Evolutionary conservation across 805 yeast genomes (phyloP).

Genomic region (Candida adriatica): DNA sequence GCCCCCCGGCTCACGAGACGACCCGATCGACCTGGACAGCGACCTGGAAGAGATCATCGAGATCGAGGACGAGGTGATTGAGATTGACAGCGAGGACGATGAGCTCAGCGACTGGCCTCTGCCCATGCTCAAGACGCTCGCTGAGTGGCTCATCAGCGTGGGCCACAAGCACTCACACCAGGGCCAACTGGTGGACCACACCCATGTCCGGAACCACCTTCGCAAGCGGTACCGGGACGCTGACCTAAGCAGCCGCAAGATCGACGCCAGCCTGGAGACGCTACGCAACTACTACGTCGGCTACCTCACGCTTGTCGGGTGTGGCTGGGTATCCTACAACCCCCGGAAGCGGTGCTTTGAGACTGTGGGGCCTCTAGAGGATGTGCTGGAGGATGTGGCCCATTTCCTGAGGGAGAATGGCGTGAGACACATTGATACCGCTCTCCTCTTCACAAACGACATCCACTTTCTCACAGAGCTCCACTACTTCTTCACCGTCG

Average conservation of each 20-base stretch:
- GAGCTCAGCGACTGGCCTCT: conserved; percentile 3
- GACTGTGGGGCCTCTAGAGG: neutral
- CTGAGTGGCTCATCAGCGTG: conserved; percentile 6
- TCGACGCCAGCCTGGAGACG: conserved; percentile 2
- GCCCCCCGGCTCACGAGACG: too few species aligned
- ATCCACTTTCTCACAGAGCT: conserved; percentile 6
- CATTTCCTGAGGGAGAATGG: conserved; percentile 1
- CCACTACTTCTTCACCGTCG: conserved; percentile 8
- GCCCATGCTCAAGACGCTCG: conserved; percentile 4
- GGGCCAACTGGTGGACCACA: too few species aligned
- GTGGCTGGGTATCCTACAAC: conserved; percentile 2
- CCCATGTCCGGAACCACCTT: conserved; percentile 1
- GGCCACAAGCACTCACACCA: conserved; percentile 4
- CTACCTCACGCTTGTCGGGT: conserved; percentile 3
- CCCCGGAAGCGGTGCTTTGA: neutral
- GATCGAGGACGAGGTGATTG: too few species aligned
- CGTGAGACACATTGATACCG: neutral
- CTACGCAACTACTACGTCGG: conserved; percentile 3
- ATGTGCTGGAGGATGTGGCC: neutral
- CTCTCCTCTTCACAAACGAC: conserved; percentile 3
- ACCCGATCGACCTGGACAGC: too few species aligned
- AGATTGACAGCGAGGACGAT: neutral
- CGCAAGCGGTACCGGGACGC: conserved; percentile 1
- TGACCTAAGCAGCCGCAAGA: neutral
- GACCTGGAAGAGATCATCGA: too few species aligned